Evolutionary conservation across 371 early-diverging fungal genomes (phyloP), one percentile per base, ranked within the genome.

Genomic region (Capillidium heterosporum): DNA sequence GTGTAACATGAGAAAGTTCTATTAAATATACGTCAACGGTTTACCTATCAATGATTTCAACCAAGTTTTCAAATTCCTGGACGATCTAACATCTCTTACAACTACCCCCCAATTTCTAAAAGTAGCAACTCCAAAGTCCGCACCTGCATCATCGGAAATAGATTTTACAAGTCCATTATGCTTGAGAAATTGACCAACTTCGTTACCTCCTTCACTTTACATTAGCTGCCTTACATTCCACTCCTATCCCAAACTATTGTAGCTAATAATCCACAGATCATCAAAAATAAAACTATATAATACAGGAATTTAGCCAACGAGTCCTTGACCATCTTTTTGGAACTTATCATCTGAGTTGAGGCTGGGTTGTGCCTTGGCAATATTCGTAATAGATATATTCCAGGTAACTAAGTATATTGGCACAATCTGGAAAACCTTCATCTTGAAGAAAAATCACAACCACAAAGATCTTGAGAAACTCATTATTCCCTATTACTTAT

Each of bases 31-130:
- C 19, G 26, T 28, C 51, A 51, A 51, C 32, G 51, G 29, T 19
- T 29, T 51, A 17, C 51, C 51, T 3, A 31, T 13, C 51, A 51
- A 51, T 31, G 51, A 51, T 23, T 51, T 51, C 29, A n/a, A 29
- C 3, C 26, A 51, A 31, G 51, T 51, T n/a, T 51, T 51, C 51
- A 24, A 31, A 51, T 51, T 21, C 51, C 51, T 51, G 13, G 29
- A 51, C 19, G 51, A 51, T 23, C 11, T n/a, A n/a, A n/a, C n/a
- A n/a, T 29, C 32, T 8, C 24, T 10, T 10, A 26, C n/a, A 26
- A 21, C 19, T 51, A 51, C 51, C 4, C 19, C 32, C 29, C 19
- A 4, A 21, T 26, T 17, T n/a, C 29, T 31, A 8, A 26, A 51
- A n/a, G 26, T 17, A 3, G 32, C 10, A 5, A 51, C 3, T 28